Evolutionary conservation across 331 rosid species (phyloP).

Genomic region (Saraca asoca): DNA sequence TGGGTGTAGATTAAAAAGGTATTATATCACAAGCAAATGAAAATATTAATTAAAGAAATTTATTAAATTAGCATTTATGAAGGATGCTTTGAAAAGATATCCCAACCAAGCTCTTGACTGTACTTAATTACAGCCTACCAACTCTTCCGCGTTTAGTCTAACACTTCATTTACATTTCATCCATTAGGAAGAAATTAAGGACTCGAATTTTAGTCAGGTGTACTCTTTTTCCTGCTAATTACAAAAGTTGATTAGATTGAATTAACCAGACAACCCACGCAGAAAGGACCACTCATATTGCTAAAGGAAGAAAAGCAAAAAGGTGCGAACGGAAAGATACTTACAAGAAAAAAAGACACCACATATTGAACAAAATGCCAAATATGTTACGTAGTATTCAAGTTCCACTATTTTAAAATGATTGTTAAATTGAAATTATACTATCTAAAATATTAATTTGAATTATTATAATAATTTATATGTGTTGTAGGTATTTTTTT

Average conservation of each 20-base stretch:
- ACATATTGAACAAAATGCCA: constrained; percentile 7
- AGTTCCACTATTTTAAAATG: too few relatives aligned
- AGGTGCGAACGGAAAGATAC: constrained; percentile 30
- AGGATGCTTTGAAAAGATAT: constrained; percentile 47
- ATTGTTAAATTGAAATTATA: too few relatives aligned
- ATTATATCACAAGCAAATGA: constrained; percentile 29
- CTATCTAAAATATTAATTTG: too few relatives aligned
- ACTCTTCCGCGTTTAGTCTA: constrained; percentile 34
- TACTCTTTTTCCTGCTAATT: too few relatives aligned
- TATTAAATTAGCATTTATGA: constrained; percentile 1
- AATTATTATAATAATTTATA: too few relatives aligned
- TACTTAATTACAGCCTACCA: constrained; percentile 25
- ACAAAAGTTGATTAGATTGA: not conserved
- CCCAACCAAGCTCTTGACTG: constrained; percentile 23
- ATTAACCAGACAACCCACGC: not conserved
- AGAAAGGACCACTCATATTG: constrained; percentile 9
- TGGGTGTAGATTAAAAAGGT: constrained; percentile 33
- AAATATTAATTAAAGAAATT: not conserved
- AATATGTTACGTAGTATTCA: too few relatives aligned
- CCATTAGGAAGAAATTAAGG: too few relatives aligned
- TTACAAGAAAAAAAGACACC: constrained; percentile 25
- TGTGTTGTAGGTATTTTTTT: too few relatives aligned
- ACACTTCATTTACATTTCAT: not conserved
- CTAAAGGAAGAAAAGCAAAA: not conserved
- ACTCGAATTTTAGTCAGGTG: not conserved